Evolutionary conservation across 495 filamentous ascomycete species (phyloP), one percentile per base, ranked within the genome.

Genomic region (Penicilliopsis zonata): DNA sequence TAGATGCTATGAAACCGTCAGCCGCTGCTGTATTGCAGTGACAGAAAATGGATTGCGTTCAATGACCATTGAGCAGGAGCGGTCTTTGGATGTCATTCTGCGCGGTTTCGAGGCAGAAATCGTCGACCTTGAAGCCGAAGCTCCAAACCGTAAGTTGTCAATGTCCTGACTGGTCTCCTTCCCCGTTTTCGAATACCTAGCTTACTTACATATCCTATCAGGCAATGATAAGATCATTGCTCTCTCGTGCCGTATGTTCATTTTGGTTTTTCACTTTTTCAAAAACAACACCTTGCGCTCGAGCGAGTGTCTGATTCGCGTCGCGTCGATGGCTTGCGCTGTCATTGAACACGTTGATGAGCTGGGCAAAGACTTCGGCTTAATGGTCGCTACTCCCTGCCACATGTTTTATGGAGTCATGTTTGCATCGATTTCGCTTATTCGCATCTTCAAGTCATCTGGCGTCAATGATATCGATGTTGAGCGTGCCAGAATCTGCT

Each of bases 221-320:
- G 53, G 47, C 22, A 45, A 59, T 28, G 52, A 61, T 19, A 38
- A 40, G n/a, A 47, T 63, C 5, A 39, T 59, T 12, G 42, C 49
- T 0, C 42, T 35, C 4, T 36, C 52, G 16, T 57, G 50, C 13
- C 55, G 51, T 9, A 39, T 69, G 27, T 45, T 46, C 18, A 44
- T 67, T 28, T 59, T 61, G 22, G 49, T 42, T 5, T 61, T 62
- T 13, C 56, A 67, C 44, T 57, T 67, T 18, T 58, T 55, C 38
- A 63, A 63, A 37, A 52, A 38, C 13, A 46, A 55, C 9, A 56
- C 50, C 0, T 19, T 46, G 0, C 33, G 46, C 3, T 48, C 52
- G 9, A 50, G 44, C 5, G 47, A 36, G 8, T 58, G 54, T 18
- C 49, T 61, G 17, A 44, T 46, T 3, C 50, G 51, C 6, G 42